Percentiles rank a stretch among this genome's conserved stretches.
These are phyloP conservation scores for Gossypium turneri DNA, from an alignment of 345 rosid genomes.

Conservation along the genomic window DNA sequence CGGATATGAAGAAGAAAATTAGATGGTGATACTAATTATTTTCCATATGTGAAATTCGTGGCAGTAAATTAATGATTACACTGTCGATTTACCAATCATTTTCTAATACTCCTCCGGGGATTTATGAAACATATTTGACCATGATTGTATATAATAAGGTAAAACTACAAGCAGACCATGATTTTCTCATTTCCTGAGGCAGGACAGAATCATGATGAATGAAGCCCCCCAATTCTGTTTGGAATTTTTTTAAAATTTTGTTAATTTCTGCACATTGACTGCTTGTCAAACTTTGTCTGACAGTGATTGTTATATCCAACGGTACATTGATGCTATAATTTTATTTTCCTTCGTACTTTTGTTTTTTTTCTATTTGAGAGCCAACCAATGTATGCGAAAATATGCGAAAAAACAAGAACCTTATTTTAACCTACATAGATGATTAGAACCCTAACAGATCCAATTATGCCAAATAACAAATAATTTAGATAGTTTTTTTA, in stretches of 20 bases:
- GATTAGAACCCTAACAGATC: neutral
- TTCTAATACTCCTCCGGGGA: neutral
- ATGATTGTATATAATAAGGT: neutral
- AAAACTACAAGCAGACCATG: neutral
- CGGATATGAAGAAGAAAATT: no score
- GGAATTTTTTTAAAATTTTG: neutral
- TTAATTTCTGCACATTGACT: neutral
- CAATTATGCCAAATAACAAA: no score
- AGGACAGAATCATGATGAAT: neutral
- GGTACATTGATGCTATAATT: neutral
- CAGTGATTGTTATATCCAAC: neutral
- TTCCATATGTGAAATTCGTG: neutral
- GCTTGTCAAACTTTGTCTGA: slow-evolving; percentile 1
- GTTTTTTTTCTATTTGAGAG: neutral
- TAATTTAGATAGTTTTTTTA: no score
- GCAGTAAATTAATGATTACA: neutral
- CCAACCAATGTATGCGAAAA: neutral
- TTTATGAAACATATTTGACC: neutral
- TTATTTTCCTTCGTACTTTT: neutral
- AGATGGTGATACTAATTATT: neutral
- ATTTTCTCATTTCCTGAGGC: neutral
- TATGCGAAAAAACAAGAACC: neutral
- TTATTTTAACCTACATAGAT: neutral
- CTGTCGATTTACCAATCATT: neutral
- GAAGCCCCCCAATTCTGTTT: neutral